Evolutionary conservation across 2,329 filamentous ascomycete genomes (phyloP).

Genomic region (Xylaria sp.): DNA sequence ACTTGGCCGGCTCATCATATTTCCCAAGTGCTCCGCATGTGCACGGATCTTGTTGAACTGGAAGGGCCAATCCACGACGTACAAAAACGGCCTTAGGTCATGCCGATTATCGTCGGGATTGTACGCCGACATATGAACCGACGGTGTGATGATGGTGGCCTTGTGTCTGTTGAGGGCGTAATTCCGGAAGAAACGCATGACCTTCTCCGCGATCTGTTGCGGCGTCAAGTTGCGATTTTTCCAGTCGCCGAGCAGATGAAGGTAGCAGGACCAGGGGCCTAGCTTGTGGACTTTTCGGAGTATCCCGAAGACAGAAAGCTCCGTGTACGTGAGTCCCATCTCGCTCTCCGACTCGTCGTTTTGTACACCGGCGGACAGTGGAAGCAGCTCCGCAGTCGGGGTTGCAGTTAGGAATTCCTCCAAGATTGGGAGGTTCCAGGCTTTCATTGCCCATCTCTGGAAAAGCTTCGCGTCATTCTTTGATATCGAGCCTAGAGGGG

Average conservation of each 20-base stretch:
- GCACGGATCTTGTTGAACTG: conserved; percentile 24
- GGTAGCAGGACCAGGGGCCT: conserved; percentile 24
- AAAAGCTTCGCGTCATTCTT: conserved; percentile 23
- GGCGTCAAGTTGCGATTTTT: conserved; percentile 21
- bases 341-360: conserved; percentile 26
- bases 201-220: conserved; percentile 22
- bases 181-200: conserved; percentile 22
- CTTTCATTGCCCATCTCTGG: conserved; percentile 13
- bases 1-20: too few relatives aligned
- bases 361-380: conserved; percentile 22
- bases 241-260: conserved; percentile 20
- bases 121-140: conserved; percentile 23
- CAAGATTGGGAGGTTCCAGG: conserved; percentile 3
- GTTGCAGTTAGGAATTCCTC: conserved; percentile 17
- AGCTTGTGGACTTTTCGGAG: conserved; percentile 5
- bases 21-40: neutral
- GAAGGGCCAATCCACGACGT: conserved; percentile 26
- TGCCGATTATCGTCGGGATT: conserved; percentile 28
- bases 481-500: conserved; percentile 16
- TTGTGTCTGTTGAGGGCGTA: conserved; percentile 25
- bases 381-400: conserved; percentile 23
- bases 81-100: conserved; percentile 19
- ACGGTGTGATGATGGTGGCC: conserved; percentile 16
- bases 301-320: conserved; percentile 22
- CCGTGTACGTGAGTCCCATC: conserved; percentile 24